Base-by-base conservation (phyloP, 306 rosid species). In the Purshia tridentata region DNA sequence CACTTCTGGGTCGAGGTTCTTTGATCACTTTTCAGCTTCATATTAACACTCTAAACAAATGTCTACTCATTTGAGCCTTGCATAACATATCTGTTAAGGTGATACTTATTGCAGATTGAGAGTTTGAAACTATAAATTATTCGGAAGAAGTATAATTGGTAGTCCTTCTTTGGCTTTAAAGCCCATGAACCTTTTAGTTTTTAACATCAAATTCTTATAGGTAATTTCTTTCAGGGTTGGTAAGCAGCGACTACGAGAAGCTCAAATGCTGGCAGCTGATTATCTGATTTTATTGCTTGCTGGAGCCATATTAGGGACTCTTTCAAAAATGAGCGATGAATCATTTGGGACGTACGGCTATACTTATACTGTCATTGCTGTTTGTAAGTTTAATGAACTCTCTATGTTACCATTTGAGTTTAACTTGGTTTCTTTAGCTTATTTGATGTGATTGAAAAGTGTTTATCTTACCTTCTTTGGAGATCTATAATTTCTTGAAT, bases 171-270 rank as follows among this genome's bases (percentile, higher is more conserved):
- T 55, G 47, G n/a, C 73, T 65, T 69, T 50, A 19, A 29, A 23
- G 45, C 13, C 54, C 7, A 20, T 51, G 56, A 63, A 45, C 16
- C 6, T 63, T 47, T 35, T 4, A 60, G 35, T 55, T 59, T 15
- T 40, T 72, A 49, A 63, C 65, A 42, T 72, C 29, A 49, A 54
- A 75, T 52, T 68, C 60, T 78, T 75, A 69, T 52, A 16, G 76
- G 70, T 67, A 60, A 71, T 44, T 81, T 80, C 22, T 65, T 81
- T 71, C 86, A 91, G 97, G 86, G 75, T 88, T 68, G 65, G 84
- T 77, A 91, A 91, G 89, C 97, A 91, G 78, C 80, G 87, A 40
- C 70, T 91, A n/a, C 80, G 97, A 76, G 97, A 91, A 73, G 90
- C 88, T 53, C 80, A 67, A 82, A 55, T 80, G 50, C 85, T 82